A percentile compares a stretch with the other conserved stretches of the same genome.
Evolutionary conservation across 108 stramenopile genomes (phyloP).

Genomic region (Nitzschia sp.): DNA sequence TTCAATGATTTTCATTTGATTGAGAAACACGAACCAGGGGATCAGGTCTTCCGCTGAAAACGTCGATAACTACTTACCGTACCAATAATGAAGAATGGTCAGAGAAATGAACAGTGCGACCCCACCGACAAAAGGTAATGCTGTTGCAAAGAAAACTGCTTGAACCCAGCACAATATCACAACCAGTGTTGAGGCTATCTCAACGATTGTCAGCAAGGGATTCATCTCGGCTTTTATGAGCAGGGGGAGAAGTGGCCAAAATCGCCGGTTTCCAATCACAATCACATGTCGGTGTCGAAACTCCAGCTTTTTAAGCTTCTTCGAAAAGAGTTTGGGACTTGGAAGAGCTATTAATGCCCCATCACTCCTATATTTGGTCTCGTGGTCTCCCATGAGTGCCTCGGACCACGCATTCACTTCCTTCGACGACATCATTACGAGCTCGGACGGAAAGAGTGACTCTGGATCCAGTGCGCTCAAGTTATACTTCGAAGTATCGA

Average conservation of each 20-base stretch:
- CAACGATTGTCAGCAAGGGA: constrained; percentile 12
- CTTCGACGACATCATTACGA: neutral
- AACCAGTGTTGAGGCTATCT: constrained; percentile 5
- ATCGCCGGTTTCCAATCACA: neutral
- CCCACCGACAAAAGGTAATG: constrained; percentile 9
- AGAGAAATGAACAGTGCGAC: constrained; percentile 3
- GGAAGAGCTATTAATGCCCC: neutral
- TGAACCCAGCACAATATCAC: constrained; percentile 12
- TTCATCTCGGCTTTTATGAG: constrained; percentile 21
- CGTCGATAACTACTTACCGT: constrained; percentile 15
- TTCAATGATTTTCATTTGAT: neutral
- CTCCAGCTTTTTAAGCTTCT: neutral
- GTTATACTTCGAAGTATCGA: neutral
- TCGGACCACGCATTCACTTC: neutral
- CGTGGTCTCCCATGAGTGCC: neutral
- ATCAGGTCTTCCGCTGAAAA: neutral
- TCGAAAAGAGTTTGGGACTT: neutral
- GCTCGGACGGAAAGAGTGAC: neutral
- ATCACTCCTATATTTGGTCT: neutral
- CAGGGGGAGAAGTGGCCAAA: constrained; percentile 13
- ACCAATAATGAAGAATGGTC: constrained; percentile 26
- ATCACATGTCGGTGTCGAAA: neutral
- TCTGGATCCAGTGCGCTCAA: too few species aligned
- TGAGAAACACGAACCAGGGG: neutral
- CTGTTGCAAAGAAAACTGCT: neutral